Percentiles rank a stretch among this genome's conserved stretches.
Evolutionary conservation across 176 grass and related monocot species (phyloP).

Genomic region (Bromus sterilis): DNA sequence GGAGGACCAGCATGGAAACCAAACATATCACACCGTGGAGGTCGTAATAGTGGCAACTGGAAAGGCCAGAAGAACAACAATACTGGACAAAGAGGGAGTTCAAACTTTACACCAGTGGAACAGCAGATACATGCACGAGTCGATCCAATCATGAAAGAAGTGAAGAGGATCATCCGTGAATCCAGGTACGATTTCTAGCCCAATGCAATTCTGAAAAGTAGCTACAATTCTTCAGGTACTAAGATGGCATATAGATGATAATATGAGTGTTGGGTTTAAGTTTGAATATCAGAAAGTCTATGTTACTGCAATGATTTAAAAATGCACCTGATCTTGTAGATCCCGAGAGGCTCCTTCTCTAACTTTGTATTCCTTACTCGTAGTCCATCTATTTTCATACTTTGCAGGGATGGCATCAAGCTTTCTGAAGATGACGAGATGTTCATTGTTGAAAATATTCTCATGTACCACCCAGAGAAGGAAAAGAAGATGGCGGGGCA

Average conservation of each 20-base stretch:
- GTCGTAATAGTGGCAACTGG: slow-evolving; percentile 2
- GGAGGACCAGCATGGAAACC: slow-evolving; percentile 17
- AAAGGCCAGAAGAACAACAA: slow-evolving; percentile 5
- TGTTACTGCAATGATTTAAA: not conserved
- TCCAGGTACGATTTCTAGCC: slow-evolving; percentile 28
- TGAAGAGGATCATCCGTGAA: slow-evolving; percentile 40
- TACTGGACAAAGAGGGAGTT: not conserved
- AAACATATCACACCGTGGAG: slow-evolving; percentile 14
- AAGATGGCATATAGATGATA: slow-evolving; percentile 3
- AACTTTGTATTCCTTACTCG: not conserved
- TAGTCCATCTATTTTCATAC: not conserved
- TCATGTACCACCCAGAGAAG: slow-evolving; percentile 48
- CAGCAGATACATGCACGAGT: slow-evolving; percentile 19
- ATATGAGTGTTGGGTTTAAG: not conserved
- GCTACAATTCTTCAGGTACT: not conserved
- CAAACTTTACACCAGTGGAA: slow-evolving; percentile 21
- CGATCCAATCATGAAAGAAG: slow-evolving; percentile 33
- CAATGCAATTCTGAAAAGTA: not conserved
- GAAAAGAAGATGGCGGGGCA: slow-evolving; percentile 33
- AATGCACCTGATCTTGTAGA: not conserved
- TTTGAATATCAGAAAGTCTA: not conserved
- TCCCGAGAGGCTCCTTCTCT: not conserved
- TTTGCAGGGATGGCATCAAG: slow-evolving; percentile 23
- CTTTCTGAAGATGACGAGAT: slow-evolving; percentile 21
- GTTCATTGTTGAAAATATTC: slow-evolving; percentile 27